Evolutionary conservation across 257 asterid species (phyloP), one percentile per base, ranked within the genome.

Genomic region (Primulina eburnea): DNA sequence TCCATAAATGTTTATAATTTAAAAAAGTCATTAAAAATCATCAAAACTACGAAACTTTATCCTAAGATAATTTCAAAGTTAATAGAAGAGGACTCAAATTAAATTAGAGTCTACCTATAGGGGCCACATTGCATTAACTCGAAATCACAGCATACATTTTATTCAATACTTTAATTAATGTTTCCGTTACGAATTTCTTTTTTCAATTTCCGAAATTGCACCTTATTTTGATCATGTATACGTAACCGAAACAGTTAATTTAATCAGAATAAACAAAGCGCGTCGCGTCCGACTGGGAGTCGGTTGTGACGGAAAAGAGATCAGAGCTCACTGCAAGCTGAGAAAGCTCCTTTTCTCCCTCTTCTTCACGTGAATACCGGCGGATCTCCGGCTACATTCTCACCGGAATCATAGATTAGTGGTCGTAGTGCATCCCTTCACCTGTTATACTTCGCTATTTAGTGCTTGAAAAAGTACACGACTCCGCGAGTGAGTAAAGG

Each of bases 191-290:
- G 57, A 47, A 9, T 32, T 30, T 50, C 8, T 17, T 17, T 35
- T 35, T 0, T 18, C 2, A 64, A 33, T 71, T 28, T 74, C 69
- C 66, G 18, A 17, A 18, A 53, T 59, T 64, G 69, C 62, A 18
- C 50, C 58, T 71, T 62, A 71, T 65, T 65, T 28, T 74, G 67
- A 68, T 50, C 56, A 50, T 50, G 57, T 53, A 70, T 73, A 70
- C 88, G 96, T 81, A 85, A 89, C 83, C 85, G 83, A 89, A 87
- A 74, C 83, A 34, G 83, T 73, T 77, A 65, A 78, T 82, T 82
- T 76, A 82, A 80, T 77, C 89, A 82, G 77, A 85, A 80, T 76
- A 80, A 80, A 85, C 84, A 70, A 83, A 37, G 74, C 80, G 72
- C 71, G 81, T 83, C 76, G 78, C 82, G 89, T 86, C 87, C 87